Percentiles rank a stretch among this genome's conserved stretches.
These are phyloP conservation scores for Bruguiera hainesii DNA, from an alignment of 441 rosid genomes.

Conservation along the genomic window DNA sequence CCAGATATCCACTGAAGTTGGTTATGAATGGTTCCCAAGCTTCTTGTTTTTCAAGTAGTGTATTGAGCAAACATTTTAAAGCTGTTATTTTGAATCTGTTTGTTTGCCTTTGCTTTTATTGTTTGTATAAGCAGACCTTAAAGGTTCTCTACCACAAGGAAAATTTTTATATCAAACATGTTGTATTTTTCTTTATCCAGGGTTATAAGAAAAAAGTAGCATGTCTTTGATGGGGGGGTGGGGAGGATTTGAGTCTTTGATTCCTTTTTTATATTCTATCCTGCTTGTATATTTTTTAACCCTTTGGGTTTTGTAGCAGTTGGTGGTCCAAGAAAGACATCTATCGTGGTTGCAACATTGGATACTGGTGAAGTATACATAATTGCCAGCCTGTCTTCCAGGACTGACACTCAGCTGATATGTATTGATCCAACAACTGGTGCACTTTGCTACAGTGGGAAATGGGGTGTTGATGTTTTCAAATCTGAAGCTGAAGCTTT, in stretches of 20 bases:
- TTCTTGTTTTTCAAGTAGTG: no score
- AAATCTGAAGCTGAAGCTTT: slow-evolving; percentile 81
- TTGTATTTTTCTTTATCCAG: no score
- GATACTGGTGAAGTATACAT: slow-evolving; percentile 77
- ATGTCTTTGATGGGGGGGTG: background rate
- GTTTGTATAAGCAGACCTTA: no score
- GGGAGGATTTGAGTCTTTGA: background rate
- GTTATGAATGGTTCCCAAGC: no score
- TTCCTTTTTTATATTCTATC: background rate
- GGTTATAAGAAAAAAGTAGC: no score
- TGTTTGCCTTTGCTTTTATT: no score
- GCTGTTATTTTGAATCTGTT: no score
- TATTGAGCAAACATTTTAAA: no score
- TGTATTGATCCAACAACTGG: slow-evolving; percentile 93
- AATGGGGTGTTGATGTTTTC: slow-evolving; percentile 63
- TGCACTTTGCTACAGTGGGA: slow-evolving; percentile 56
- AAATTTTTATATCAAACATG: no score
- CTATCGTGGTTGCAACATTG: slow-evolving; percentile 65
- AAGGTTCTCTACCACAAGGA: no score
- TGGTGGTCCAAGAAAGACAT: slow-evolving; percentile 65
- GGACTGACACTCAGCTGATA: slow-evolving; percentile 72
- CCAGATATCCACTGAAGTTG: no score
- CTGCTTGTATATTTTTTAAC: no score
- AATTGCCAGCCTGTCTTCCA: slow-evolving; percentile 57
- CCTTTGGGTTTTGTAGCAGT: slow-evolving; percentile 25